phyloP scores from a whole-genome alignment of 1,139 yeast species.

The Yamadazyma spencermartinsiae region DNA sequence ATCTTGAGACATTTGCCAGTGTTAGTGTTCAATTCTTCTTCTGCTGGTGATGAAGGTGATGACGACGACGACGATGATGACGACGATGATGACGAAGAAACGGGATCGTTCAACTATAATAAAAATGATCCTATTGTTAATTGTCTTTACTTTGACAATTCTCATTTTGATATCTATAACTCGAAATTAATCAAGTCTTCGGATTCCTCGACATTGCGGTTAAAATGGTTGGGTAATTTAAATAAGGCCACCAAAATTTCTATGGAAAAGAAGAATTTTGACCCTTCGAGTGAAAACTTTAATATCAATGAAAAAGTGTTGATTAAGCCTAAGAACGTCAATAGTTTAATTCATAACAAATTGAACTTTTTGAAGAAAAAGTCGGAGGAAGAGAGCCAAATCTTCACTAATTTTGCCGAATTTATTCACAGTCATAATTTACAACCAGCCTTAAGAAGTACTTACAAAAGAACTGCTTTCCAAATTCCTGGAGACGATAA shows the following conservation, averaged over 20 bases:
- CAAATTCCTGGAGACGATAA: constrained; percentile 97
- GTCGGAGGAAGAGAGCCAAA: constrained; percentile 30
- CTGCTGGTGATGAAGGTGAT: constrained; percentile 37
- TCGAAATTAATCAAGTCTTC: constrained; percentile 71
- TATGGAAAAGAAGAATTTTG: constrained; percentile 77
- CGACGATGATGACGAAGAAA: constrained; percentile 26
- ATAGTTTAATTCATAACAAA: constrained; percentile 38
- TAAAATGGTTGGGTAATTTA: constrained; percentile 90
- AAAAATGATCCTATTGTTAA: constrained; percentile 77
- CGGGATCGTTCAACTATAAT: constrained; percentile 7
- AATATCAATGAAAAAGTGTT: constrained; percentile 59
- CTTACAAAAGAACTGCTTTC: constrained; percentile 91
- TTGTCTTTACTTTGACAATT: constrained; percentile 84
- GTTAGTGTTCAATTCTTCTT: constrained; percentile 63
- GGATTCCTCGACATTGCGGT: constrained; percentile 73
- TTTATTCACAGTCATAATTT: constrained; percentile 67
- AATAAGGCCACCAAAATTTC: constrained; percentile 73
- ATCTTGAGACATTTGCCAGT: constrained; percentile 93
- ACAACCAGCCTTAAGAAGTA: constrained; percentile 84
- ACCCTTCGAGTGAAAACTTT: constrained; percentile 54
- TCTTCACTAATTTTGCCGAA: constrained; percentile 59
- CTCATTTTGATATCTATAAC: constrained; percentile 80
- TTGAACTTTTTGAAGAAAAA: constrained; percentile 24
- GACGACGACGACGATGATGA: constrained; percentile 40
- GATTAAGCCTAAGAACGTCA: constrained; percentile 66